These are phyloP conservation scores for Parastagonospora avenae DNA, from an alignment of 2,329 filamentous ascomycete species.

Conservation along the genomic window DNA sequence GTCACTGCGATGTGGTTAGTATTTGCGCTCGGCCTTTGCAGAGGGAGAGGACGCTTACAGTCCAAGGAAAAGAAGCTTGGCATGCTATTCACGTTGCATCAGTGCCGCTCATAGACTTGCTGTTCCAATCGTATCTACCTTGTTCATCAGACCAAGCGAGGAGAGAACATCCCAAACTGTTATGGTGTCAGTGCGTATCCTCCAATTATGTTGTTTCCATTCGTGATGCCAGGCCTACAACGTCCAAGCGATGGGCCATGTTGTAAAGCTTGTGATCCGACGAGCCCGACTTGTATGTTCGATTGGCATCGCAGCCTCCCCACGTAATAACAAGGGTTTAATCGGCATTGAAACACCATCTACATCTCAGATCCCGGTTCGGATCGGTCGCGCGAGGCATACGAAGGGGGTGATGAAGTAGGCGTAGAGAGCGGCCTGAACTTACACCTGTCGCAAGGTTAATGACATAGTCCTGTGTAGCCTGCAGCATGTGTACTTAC, in stretches of 20 bases:
- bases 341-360: no score
- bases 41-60: slow-evolving; percentile 50
- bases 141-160: slow-evolving; percentile 86
- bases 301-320: no score
- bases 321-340: no score
- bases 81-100: slow-evolving; percentile 59
- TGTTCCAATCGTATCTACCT: slow-evolving; percentile 46
- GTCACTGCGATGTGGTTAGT: slow-evolving; percentile 76
- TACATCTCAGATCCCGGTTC: not conserved
- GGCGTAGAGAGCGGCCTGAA: slow-evolving; percentile 6
- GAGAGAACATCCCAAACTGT: slow-evolving; percentile 88
- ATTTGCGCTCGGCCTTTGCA: not conserved
- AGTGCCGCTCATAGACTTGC: slow-evolving; percentile 3
- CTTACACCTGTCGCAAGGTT: slow-evolving; percentile 39
- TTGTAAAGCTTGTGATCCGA: not conserved
- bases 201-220: not conserved
- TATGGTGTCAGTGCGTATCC: slow-evolving; percentile 11
- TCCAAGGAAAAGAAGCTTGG: slow-evolving; percentile 72
- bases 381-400: not conserved
- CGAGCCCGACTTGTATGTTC: not conserved
- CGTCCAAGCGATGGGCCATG: not conserved
- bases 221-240: not conserved
- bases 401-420: not conserved
- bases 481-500: slow-evolving; percentile 50
- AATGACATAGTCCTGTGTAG: slow-evolving; percentile 3